Evolutionary conservation across 805 yeast genomes (phyloP).

Genomic region (Metschnikowia matae): DNA sequence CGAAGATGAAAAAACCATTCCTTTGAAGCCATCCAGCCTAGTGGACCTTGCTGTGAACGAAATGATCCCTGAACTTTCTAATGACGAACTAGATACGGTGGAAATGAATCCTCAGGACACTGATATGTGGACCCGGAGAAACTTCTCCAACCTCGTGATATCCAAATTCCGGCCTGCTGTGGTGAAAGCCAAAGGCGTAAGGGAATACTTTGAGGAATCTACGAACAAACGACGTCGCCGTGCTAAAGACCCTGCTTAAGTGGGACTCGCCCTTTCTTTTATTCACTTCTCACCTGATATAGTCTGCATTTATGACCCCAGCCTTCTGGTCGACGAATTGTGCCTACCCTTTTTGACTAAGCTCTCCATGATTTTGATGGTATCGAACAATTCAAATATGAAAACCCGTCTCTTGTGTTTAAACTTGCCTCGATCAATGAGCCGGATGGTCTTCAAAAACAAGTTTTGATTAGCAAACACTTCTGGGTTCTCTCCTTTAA

Average conservation of each 20-base stretch:
- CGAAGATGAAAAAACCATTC: conserved; percentile 5
- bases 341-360: conserved; percentile 45
- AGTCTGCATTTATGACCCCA: not conserved
- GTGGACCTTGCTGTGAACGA: conserved; percentile 32
- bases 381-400: conserved; percentile 55
- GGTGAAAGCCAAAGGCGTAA: conserved; percentile 20
- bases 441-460: conserved; percentile 47
- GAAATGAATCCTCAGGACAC: conserved; percentile 40
- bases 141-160: conserved; percentile 31
- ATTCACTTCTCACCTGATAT: not conserved
- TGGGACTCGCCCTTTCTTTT: not conserved
- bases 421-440: conserved; percentile 56
- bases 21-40: conserved; percentile 18
- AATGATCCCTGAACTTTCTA: conserved; percentile 32
- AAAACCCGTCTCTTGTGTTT: conserved; percentile 60
- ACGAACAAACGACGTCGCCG: conserved; percentile 3
- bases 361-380: conserved; percentile 48
- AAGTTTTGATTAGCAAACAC: conserved; percentile 54
- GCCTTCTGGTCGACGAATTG: conserved; percentile 7
- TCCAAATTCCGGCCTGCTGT: conserved; percentile 34
- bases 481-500: conserved; percentile 49
- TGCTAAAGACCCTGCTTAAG: conserved; percentile 2
- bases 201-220: conserved; percentile 15
- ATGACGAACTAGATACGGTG: conserved; percentile 32
- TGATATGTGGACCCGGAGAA: conserved; percentile 37